Base-by-base conservation (phyloP, 2,329 filamentous ascomycete genomes). In the Ophiostoma sp. region DNA sequence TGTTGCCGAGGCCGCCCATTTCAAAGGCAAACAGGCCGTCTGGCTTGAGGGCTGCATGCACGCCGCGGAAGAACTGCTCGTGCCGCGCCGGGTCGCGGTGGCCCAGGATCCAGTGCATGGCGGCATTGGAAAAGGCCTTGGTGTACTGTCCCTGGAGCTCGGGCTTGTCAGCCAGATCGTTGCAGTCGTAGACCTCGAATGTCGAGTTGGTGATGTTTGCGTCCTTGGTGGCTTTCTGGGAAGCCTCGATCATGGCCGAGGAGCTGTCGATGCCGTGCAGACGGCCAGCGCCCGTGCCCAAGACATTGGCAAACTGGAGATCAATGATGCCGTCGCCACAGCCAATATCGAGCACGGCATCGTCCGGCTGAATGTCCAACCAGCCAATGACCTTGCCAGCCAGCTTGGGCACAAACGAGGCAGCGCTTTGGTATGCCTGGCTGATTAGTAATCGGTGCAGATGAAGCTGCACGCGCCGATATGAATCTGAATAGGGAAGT, bases 1-100 rank as follows among this genome's bases (percentile, higher is more conserved):
- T 83, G 77, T 92, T 91, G 27, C 90, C 90, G 67, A 88, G 83
- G 0, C 89, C 89, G 68, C 90, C 89, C 86, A 89, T 89, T 77
- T 92, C 90, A 74, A 92, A 90, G 11, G 85, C 83, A 71, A 92
- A 88, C 0, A 74, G 75, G 1, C 87, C 89, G 13, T 83, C 83
- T 0, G 85, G 83, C 44, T 80, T 81, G 1, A 92, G 81, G 0
- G 84, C 80, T 10, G 78, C 78, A 72, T 83, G 79, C 3, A 87
- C 81, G 54, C 81, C 84, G 8, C 75, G 74, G 75, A 91, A 88
- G 77, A 89, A 85, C 36, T 77, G 75, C 3, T 77, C 73, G 11
- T 86, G 82, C 0, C 82, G 83, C 0, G 75, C 74, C 0, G 76
- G 73, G 3, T 77, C 73, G n/a, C 65, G 65, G 65, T 67, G 65